These are phyloP conservation scores for Phytophthora fragariae DNA, from an alignment of 352 stramenopile species.

Conservation along the genomic window DNA sequence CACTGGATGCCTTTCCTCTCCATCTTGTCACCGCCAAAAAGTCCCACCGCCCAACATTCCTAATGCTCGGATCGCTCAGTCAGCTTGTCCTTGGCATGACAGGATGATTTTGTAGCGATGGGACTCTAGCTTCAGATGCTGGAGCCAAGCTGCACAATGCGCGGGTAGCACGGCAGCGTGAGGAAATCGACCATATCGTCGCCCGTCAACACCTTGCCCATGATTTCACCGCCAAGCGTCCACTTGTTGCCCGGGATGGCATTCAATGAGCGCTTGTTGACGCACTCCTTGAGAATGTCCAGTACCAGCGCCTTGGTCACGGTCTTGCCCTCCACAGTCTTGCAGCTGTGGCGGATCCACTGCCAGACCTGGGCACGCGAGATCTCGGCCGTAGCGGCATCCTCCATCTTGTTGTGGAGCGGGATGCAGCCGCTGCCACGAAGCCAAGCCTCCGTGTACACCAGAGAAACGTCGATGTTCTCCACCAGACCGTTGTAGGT, in stretches of 20 bases:
- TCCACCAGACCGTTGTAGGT: slow-evolving; percentile 88
- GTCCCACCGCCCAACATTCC: slow-evolving; percentile 44
- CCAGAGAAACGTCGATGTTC: slow-evolving; percentile 93
- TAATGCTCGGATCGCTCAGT: slow-evolving; percentile 34
- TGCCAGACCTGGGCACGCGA: slow-evolving; percentile 95
- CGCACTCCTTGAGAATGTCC: slow-evolving; percentile 69
- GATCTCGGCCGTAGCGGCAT: slow-evolving; percentile 95
- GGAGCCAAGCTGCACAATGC: slow-evolving; percentile 76
- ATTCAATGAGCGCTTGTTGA: slow-evolving; percentile 61
- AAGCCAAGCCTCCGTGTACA: slow-evolving; percentile 96
- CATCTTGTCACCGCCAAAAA: slow-evolving; percentile 35
- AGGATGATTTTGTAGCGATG: slow-evolving; percentile 40
- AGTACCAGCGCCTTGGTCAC: slow-evolving; percentile 77
- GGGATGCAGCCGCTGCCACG: slow-evolving; percentile 94
- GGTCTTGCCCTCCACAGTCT: slow-evolving; percentile 70
- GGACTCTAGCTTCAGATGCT: slow-evolving; percentile 69
- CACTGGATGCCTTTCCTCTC: slow-evolving; percentile 1
- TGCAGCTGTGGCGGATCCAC: slow-evolving; percentile 83
- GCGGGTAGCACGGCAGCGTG: slow-evolving; percentile 84
- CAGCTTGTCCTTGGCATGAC: slow-evolving; percentile 34
- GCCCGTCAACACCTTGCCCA: slow-evolving; percentile 75
- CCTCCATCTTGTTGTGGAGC: slow-evolving; percentile 96
- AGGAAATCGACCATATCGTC: slow-evolving; percentile 87
- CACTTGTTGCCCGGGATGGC: slow-evolving; percentile 68
- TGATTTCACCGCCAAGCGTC: slow-evolving; percentile 63